These are phyloP conservation scores for Marasmius oreades DNA, from an alignment of 1,284 basidiomycete genomes.

Conservation along the genomic window DNA sequence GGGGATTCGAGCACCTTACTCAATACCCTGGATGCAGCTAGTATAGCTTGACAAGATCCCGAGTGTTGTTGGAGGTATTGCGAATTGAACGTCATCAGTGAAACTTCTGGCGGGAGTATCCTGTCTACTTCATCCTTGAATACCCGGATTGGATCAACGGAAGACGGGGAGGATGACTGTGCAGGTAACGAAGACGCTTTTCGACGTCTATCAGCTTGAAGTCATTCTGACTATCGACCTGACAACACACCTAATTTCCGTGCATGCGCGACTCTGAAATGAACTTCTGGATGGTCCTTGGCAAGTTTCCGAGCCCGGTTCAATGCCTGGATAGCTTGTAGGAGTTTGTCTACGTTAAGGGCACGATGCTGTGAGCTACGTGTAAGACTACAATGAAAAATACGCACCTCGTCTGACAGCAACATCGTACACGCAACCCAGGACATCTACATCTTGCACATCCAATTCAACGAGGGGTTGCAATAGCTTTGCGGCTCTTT, in stretches of 20 bases:
- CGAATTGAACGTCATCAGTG: slow-evolving; percentile 67
- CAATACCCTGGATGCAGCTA: slow-evolving; percentile 60
- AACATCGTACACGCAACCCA: slow-evolving; percentile 84
- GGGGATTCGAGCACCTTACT: slow-evolving; percentile 40
- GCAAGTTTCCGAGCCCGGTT: slow-evolving; percentile 55
- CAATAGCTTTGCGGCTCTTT: slow-evolving; percentile 73
- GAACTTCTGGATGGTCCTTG: slow-evolving; percentile 62
- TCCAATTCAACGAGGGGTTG: slow-evolving; percentile 61
- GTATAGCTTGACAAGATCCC: slow-evolving; percentile 44
- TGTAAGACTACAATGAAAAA: not conserved
- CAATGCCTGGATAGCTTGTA: slow-evolving; percentile 77
- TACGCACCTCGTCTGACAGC: slow-evolving; percentile 71
- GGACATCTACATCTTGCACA: slow-evolving; percentile 53
- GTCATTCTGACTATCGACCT: not conserved
- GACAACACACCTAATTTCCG: slow-evolving; percentile 44
- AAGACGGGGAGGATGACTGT: slow-evolving; percentile 36
- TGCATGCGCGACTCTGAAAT: slow-evolving; percentile 70
- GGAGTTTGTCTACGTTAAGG: slow-evolving; percentile 60
- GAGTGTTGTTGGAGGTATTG: slow-evolving; percentile 70
- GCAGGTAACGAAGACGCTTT: slow-evolving; percentile 10
- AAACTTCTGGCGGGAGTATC: slow-evolving; percentile 55
- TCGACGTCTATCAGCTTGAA: slow-evolving; percentile 6
- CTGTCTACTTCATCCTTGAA: slow-evolving; percentile 43
- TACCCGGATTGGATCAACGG: slow-evolving; percentile 36
- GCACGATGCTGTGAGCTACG: slow-evolving; percentile 3